Percentiles rank a stretch among this genome's conserved stretches.
phyloP scores from a whole-genome alignment of 192 early-diverging fungal species.

The Glomus cerebriforme region DNA sequence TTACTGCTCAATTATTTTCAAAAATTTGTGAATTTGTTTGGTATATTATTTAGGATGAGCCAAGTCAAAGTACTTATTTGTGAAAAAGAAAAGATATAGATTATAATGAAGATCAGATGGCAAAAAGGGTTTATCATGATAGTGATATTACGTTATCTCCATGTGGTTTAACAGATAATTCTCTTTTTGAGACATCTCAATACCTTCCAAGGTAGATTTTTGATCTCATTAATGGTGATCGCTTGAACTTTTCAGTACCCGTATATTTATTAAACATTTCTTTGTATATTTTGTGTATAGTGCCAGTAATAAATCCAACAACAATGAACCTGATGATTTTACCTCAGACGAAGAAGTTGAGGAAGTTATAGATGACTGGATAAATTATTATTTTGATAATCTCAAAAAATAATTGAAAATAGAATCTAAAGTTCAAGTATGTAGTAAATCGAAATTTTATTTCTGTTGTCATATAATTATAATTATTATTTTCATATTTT shows the following conservation, averaged over 20 bases:
- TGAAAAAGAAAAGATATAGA: conserved; percentile 6
- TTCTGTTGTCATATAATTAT: conserved; percentile 8
- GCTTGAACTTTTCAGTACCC: not conserved
- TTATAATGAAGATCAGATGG: not conserved
- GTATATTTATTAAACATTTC: not conserved
- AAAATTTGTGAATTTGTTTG: not conserved
- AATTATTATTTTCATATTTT: conserved; percentile 22
- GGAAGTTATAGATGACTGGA: conserved; percentile 2
- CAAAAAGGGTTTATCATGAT: conserved; percentile 4
- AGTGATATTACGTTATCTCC: not conserved
- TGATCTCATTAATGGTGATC: conserved; percentile 3
- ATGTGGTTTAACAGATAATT: not conserved
- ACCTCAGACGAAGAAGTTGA: not conserved
- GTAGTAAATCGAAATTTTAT: conserved; percentile 18
- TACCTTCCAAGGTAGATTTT: conserved; percentile 2
- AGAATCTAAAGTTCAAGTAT: conserved; percentile 8
- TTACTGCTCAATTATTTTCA: conserved; percentile 13
- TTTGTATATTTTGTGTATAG: not conserved
- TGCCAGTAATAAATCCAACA: not conserved
- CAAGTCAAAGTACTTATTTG: conserved; percentile 1
- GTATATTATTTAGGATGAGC: conserved; percentile 1
- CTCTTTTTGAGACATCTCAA: conserved; percentile 2
- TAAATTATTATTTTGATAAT: conserved; percentile 5
- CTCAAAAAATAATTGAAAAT: not conserved
- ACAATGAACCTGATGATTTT: not conserved